These are phyloP conservation scores for Eremothecium coryli DNA, from an alignment of 1,139 yeast genomes.

Conservation along the genomic window DNA sequence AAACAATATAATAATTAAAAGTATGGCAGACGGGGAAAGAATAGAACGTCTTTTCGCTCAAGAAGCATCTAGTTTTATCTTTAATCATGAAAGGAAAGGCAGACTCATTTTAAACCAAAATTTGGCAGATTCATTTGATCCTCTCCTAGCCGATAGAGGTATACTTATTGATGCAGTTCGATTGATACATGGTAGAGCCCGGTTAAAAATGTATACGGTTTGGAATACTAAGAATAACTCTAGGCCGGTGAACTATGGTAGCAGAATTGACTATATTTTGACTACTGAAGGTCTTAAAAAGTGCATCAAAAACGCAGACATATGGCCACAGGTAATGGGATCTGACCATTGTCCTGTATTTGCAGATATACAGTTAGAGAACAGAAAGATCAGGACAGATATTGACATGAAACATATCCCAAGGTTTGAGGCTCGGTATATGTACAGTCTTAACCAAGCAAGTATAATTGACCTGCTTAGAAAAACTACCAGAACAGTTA, in stretches of 20 bases:
- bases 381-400: neutral
- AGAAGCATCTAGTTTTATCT: constrained; percentile 36
- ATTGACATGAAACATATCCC: constrained; percentile 21
- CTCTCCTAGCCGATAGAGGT: constrained; percentile 30
- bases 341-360: constrained; percentile 93
- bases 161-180: constrained; percentile 61
- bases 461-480: constrained; percentile 48
- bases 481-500: too few relatives aligned
- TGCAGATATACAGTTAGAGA: constrained; percentile 13
- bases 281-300: constrained; percentile 35
- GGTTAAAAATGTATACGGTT: constrained; percentile 70
- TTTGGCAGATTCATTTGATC: constrained; percentile 27
- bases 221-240: constrained; percentile 80
- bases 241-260: constrained; percentile 79
- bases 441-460: constrained; percentile 43
- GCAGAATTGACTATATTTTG: constrained; percentile 74
- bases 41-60: constrained; percentile 39
- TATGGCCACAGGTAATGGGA: constrained; percentile 63
- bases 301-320: constrained; percentile 43
- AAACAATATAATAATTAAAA: constrained; percentile 19
- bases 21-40: constrained; percentile 23
- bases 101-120: constrained; percentile 37
- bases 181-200: constrained; percentile 41
- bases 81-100: constrained; percentile 35
- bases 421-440: constrained; percentile 48